A percentile compares a stretch with the other conserved stretches of the same genome.
These are phyloP conservation scores for Sporothrix brasiliensis DNA, from an alignment of 2,329 filamentous ascomycete genomes.

Conservation along the genomic window DNA sequence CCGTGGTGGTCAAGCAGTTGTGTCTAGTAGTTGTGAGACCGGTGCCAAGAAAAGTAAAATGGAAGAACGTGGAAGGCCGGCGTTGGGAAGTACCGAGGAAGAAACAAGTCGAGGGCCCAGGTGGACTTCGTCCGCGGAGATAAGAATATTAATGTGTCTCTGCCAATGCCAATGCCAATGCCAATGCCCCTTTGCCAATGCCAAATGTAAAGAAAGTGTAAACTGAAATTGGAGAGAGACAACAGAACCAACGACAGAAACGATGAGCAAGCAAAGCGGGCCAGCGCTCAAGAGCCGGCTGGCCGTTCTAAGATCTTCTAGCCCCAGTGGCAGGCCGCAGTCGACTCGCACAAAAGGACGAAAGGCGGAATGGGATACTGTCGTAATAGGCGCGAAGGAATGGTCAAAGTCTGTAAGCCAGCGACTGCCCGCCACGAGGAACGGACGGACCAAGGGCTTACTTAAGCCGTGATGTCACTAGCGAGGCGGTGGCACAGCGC, in stretches of 20 bases:
- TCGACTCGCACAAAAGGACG: neutral
- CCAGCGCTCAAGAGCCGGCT: neutral
- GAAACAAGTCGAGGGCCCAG: neutral
- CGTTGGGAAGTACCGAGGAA: neutral
- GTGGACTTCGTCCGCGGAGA: no score
- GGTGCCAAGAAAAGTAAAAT: neutral
- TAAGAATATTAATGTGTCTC: no score
- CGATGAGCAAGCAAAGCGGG: slow-evolving; percentile 6
- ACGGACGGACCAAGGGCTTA: slow-evolving; percentile 17
- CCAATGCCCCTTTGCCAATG: no score
- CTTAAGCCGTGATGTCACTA: slow-evolving; percentile 25
- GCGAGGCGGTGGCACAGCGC: no score
- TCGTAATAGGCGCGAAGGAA: neutral
- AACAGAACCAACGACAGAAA: neutral
- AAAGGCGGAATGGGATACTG: no score
- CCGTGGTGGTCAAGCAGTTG: no score
- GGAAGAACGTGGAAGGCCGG: slow-evolving; percentile 1
- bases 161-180: no score
- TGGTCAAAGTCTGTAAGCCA: neutral
- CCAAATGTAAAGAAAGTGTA: neutral
- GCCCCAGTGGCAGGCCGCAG: neutral
- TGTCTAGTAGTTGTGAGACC: no score
- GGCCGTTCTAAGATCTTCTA: slow-evolving; percentile 20
- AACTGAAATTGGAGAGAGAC: no score
- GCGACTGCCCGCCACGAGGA: neutral